phyloP scores from a whole-genome alignment of 1,139 yeast genomes.

The Debaryomycetaceae sp. region DNA sequence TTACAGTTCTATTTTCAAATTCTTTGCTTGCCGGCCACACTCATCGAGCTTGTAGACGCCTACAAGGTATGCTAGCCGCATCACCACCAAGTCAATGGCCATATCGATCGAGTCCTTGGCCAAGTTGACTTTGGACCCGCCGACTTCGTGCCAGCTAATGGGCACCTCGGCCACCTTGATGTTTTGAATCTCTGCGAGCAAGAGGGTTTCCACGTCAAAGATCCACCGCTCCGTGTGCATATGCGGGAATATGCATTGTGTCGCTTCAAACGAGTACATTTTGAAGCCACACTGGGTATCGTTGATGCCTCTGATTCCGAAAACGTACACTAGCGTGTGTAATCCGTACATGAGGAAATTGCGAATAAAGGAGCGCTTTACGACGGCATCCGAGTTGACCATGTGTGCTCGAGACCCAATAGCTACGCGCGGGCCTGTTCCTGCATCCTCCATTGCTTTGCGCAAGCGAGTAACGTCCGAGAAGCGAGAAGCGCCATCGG shows the following conservation, averaged over 20 bases:
- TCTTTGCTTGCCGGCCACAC: slow-evolving; percentile 12
- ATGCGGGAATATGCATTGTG: slow-evolving; percentile 61
- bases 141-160: slow-evolving; percentile 95
- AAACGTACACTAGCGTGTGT: slow-evolving; percentile 73
- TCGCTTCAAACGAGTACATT: slow-evolving; percentile 66
- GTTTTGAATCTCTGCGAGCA: slow-evolving; percentile 63
- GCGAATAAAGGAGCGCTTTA: slow-evolving; percentile 76
- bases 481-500: slow-evolving; percentile 92
- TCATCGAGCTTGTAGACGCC: slow-evolving; percentile 57
- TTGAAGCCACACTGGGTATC: slow-evolving; percentile 99
- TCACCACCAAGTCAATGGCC: slow-evolving; percentile 94
- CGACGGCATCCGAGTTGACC: slow-evolving; percentile 95
- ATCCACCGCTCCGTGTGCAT: slow-evolving; percentile 99
- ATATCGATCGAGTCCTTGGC: slow-evolving; percentile 84
- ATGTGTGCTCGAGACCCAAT: slow-evolving; percentile 94
- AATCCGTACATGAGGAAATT: slow-evolving; percentile 90
- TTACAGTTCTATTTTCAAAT: slow-evolving; percentile 2
- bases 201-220: slow-evolving; percentile 85
- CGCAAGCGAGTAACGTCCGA: slow-evolving; percentile 52
- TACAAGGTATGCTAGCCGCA: slow-evolving; percentile 75
- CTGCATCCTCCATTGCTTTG: slow-evolving; percentile 21
- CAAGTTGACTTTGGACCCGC: slow-evolving; percentile 85
- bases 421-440: slow-evolving; percentile 46
- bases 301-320: slow-evolving; percentile 77
- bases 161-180: slow-evolving; percentile 69